Conservation (phyloP, 768 basidiomycete species). For the Suillus occidentalis region DNA sequence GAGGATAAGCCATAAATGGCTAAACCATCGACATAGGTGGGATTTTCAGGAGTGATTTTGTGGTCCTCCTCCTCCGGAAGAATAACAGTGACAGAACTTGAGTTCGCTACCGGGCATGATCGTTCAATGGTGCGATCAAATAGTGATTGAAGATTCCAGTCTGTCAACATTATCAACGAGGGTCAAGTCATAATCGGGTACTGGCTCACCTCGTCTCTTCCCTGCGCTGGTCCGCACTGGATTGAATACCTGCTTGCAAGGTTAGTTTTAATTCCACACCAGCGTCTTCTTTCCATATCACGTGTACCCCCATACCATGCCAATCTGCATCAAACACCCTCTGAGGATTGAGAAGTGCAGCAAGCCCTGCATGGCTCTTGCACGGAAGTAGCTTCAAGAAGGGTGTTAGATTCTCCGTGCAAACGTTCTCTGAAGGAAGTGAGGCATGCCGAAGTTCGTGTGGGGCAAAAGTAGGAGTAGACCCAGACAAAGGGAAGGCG, state of each 20-base stretch:
- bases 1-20: conserved; percentile 51
- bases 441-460: conserved; percentile 73
- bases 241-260: conserved; percentile 78
- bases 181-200: not conserved
- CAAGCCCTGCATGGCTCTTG: conserved; percentile 84
- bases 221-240: conserved; percentile 59
- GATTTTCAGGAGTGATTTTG: conserved; percentile 53
- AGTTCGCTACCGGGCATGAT: conserved; percentile 68
- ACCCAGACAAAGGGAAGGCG: conserved; percentile 63
- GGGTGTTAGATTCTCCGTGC: conserved; percentile 96
- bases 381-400: conserved; percentile 95
- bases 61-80: conserved; percentile 45
- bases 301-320: conserved; percentile 86
- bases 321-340: conserved; percentile 86
- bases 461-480: conserved; percentile 45
- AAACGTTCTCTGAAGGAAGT: conserved; percentile 84
- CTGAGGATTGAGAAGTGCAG: conserved; percentile 81
- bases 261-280: conserved; percentile 67
- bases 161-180: conserved; percentile 35
- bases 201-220: conserved; percentile 52
- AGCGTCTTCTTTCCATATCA: conserved; percentile 53
- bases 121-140: conserved; percentile 67
- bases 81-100: conserved; percentile 53
- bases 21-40: conserved; percentile 29
- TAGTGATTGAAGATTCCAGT: conserved; percentile 71